These are phyloP conservation scores for Amesomyces nigricolor DNA, from an alignment of 2,329 filamentous ascomycete species.

Conservation along the genomic window DNA sequence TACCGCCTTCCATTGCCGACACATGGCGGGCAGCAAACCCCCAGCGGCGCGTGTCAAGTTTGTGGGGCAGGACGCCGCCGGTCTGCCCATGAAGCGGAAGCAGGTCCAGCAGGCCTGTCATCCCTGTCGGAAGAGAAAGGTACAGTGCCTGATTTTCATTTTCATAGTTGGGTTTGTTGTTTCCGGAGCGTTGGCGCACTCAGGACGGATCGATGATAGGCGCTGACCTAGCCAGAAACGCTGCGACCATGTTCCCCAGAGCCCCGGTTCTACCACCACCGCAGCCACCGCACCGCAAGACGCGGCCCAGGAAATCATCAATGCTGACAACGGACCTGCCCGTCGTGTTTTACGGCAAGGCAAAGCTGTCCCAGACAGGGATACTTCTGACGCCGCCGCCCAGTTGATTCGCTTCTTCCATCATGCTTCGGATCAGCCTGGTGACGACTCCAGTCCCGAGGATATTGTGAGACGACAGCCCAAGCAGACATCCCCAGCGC, in stretches of 20 bases:
- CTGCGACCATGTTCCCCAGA: slow-evolving; percentile 8
- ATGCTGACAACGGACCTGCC: background rate
- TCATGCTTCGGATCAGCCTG: slow-evolving; percentile 16
- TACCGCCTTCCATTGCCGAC: too few relatives aligned
- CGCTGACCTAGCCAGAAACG: slow-evolving; percentile 7
- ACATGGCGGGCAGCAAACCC: slow-evolving; percentile 7
- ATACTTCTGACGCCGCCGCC: slow-evolving; percentile 21
- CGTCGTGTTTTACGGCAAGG: too few relatives aligned
- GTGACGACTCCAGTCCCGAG: slow-evolving; percentile 10
- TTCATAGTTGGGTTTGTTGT: too few relatives aligned
- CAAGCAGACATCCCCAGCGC: slow-evolving; percentile 27
- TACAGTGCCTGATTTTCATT: slow-evolving; percentile 19
- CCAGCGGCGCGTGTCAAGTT: slow-evolving; percentile 43
- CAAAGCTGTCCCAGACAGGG: slow-evolving; percentile 4
- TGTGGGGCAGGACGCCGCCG: slow-evolving; percentile 49
- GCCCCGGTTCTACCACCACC: background rate
- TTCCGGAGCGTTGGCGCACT: too few relatives aligned
- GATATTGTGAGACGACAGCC: slow-evolving; percentile 14
- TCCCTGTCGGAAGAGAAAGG: slow-evolving; percentile 51
- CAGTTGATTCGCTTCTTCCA: slow-evolving; percentile 24
- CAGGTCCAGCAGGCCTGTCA: slow-evolving; percentile 55
- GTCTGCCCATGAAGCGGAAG: slow-evolving; percentile 53
- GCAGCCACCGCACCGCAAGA: background rate
- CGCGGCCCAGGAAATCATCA: background rate
- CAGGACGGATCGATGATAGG: background rate